These are phyloP conservation scores for Cyberlindnera veronae DNA, from an alignment of 805 yeast genomes.

Conservation along the genomic window DNA sequence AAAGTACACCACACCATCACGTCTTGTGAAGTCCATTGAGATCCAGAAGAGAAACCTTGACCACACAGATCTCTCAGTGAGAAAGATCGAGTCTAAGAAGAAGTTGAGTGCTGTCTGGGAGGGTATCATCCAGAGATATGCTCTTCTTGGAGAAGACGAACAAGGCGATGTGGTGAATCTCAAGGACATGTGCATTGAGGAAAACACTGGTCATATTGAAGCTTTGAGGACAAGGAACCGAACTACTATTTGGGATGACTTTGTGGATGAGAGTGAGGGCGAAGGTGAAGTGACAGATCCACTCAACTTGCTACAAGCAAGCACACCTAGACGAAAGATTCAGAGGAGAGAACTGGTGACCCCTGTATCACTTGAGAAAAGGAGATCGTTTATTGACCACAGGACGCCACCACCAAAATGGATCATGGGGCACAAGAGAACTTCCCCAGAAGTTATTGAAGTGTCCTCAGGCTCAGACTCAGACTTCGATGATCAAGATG, in stretches of 20 bases:
- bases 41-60: constrained; percentile 8
- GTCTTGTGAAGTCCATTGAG: constrained; percentile 7
- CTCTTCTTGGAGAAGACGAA: constrained; percentile 26
- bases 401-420: not conserved
- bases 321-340: constrained; percentile 1
- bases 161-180: constrained; percentile 36
- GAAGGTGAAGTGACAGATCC: constrained; percentile 17
- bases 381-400: not conserved
- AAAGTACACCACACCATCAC: constrained; percentile 4
- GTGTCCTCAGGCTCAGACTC: not conserved
- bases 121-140: constrained; percentile 31
- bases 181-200: constrained; percentile 19
- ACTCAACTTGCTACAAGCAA: constrained; percentile 11
- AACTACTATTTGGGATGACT: constrained; percentile 22
- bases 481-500: not conserved
- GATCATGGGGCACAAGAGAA: not conserved
- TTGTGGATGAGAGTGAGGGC: constrained; percentile 10
- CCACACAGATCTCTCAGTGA: constrained; percentile 5
- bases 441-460: not conserved
- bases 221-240: constrained; percentile 6
- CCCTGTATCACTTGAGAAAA: constrained; percentile 2
- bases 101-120: constrained; percentile 31
- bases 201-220: constrained; percentile 23
- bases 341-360: constrained; percentile 1
- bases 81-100: constrained; percentile 20